These are phyloP conservation scores for Verticillium alfalfae DNA, from an alignment of 2,329 filamentous ascomycete genomes.

Conservation along the genomic window DNA sequence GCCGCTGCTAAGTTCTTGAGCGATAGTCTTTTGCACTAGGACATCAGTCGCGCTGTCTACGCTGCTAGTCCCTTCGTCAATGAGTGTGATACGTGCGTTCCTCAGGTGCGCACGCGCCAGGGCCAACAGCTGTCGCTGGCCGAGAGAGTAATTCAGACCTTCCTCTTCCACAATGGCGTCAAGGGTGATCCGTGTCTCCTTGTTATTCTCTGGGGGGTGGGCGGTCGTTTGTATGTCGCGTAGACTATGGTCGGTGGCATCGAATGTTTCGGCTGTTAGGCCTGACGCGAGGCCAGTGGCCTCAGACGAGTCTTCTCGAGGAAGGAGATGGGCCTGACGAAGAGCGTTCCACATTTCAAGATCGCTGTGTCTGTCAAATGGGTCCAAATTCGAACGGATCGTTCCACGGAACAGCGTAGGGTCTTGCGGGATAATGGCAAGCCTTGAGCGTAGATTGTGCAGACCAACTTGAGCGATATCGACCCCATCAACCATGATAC, in stretches of 20 bases:
- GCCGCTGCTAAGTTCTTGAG: conserved; percentile 75
- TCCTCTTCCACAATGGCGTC: conserved; percentile 88
- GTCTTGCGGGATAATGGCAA: conserved; percentile 81
- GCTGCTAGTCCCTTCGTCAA: conserved; percentile 88
- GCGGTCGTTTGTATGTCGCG: too few species aligned
- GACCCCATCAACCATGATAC: conserved; percentile 60
- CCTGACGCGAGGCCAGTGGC: conserved; percentile 16
- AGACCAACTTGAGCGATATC: conserved; percentile 70
- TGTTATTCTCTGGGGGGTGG: conserved; percentile 15
- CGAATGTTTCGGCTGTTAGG: conserved; percentile 1
- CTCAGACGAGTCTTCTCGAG: conserved; percentile 24
- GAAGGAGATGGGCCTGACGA: conserved; percentile 68
- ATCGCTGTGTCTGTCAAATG: conserved; percentile 73
- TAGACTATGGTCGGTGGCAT: conserved; percentile 16
- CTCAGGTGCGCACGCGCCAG: conserved; percentile 85
- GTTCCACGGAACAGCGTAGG: conserved; percentile 79
- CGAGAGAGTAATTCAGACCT: conserved; percentile 91
- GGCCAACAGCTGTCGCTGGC: conserved; percentile 93
- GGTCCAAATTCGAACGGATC: conserved; percentile 73
- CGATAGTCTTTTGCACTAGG: conserved; percentile 89
- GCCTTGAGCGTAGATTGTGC: conserved; percentile 66
- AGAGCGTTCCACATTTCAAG: conserved; percentile 73
- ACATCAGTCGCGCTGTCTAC: conserved; percentile 97
- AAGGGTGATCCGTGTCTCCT: conserved; percentile 61
- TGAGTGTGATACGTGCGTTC: conserved; percentile 85